Evolutionary conservation across 352 stramenopile genomes (phyloP), one percentile per base, ranked within the genome.

Genomic region (Phytophthora pistaciae): DNA sequence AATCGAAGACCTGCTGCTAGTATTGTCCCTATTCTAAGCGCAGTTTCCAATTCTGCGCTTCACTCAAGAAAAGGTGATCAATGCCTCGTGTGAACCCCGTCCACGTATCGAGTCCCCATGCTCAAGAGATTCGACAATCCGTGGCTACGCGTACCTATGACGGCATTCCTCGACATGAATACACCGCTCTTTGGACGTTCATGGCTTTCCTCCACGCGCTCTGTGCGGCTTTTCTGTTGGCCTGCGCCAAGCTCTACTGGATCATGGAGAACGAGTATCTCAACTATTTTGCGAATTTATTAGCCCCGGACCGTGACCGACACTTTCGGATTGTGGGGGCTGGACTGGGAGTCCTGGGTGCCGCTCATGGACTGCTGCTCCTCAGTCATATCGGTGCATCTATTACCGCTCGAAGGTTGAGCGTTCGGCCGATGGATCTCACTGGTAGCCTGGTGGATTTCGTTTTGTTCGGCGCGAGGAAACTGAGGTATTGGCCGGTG

Each of bases 201-300:
- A 52, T 59, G 63, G 13, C 58, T 7, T 18, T 27, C 6, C 23
- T 70, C 36, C 57, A 69, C 49, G 23, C 33, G 36, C 3, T 58
- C 7, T 81, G 75, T 13, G 56, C 60, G 31, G 6, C 57, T 3
- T 83, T 73, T 9, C 74, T 82, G 3, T 49, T 73, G 13, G 20
- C 16, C 0, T 50, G 50, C 2, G 56, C 56, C 3, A 64, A 68
- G 0, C 44, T 80, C 1, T 70, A 83, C 56, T 74, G 68, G 60
- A 59, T 75, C 18, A 64, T 82, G 46, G 66, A 74, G 33, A 66
- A 74, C n/a, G 18, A 73, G 18, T 82, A 72, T 53, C 70, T 83
- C 64, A 52, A 46, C 29, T 85, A 83, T 57, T 83, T 83, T 59
- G 67, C 68, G 3, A 40, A 5, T 33, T 85, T 33, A 27, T 58